Base-by-base conservation (phyloP, 129 eudicot species). In the Flaveria sonorensis region DNA sequence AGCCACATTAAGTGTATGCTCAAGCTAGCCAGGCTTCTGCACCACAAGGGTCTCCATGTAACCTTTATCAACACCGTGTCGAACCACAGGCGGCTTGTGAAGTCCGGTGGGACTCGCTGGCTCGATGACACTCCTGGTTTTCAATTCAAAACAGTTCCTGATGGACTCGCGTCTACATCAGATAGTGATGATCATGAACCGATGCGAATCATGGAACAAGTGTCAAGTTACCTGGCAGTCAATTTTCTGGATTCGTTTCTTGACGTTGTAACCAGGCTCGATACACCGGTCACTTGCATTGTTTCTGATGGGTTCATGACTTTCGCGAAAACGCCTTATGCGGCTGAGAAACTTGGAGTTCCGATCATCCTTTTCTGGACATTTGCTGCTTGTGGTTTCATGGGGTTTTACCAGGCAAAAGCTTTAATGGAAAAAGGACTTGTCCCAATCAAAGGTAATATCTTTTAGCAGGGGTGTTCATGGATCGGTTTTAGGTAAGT, bases 1-100 rank as follows among this genome's bases (percentile, higher is more conserved):
- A 86, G 92, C 68, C 87, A 88, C 75, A 82, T 88, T 18, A 86
- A 83, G 63, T 86, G 87, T 6, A 81, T 88, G 81, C 80, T 85
- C 0, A 79, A 81, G 18, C 84, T 88, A 12, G 92, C 92, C 1
- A 76, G 46, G 39, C 64, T 88, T 1, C 80, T 88, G 9, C 87
- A 86, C 42, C 66, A 61, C 83, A 68, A 71, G 3, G 90, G 90
- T 42, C 80, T 86, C 40, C 79, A 50, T 76, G 63, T 87, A 52
- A 87, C 89, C 70, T 88, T 88, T 46, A 83, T 87, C 74, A 80
- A 87, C 87, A 87, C 88, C 7, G 71, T 81, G 48, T 70, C 72
- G 26, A 87, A 77, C 68, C 87, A 88, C 77, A 68, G 47, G 36
- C 85, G 87, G 16, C 75, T 85, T 0, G 70, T 83, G 5, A 74